Percentiles rank a stretch among this genome's conserved stretches.
Evolutionary conservation across 106 monocot species (phyloP).

Genomic region (Dendrobium chrysotoxum): DNA sequence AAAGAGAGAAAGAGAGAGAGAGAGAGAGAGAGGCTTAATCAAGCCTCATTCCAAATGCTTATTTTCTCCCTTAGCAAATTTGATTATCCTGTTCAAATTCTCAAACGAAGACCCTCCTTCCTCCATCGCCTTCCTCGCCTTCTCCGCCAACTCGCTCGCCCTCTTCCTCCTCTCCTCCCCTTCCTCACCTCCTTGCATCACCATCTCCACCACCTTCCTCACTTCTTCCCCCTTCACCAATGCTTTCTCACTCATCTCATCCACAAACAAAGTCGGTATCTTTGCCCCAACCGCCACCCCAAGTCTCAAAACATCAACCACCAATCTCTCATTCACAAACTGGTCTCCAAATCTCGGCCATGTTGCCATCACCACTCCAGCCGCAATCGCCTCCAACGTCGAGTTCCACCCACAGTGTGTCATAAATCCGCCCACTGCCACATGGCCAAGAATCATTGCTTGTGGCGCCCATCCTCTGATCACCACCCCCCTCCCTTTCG

Average conservation of each 20-base stretch:
- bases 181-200: not conserved
- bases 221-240: not conserved
- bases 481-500: slow-evolving; percentile 8
- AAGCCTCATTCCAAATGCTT: no score
- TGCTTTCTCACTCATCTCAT: not conserved
- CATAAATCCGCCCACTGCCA: slow-evolving; percentile 16
- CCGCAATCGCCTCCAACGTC: no score
- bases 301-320: slow-evolving; percentile 3
- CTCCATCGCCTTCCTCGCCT: no score
- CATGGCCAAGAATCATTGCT: slow-evolving; percentile 3
- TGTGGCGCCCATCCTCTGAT: slow-evolving; percentile 19
- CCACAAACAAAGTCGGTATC: not conserved
- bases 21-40: no score
- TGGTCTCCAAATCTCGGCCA: no score
- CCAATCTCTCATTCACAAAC: no score
- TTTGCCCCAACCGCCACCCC: slow-evolving; percentile 8
- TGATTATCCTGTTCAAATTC: not conserved
- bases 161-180: slow-evolving; percentile 9
- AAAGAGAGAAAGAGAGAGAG: no score
- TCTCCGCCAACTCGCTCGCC: not conserved
- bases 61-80: no score
- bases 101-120: no score
- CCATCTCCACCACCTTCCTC: not conserved
- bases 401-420: no score
- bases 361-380: no score